Evolutionary conservation across 306 rosid species (phyloP).

Genomic region (Vigna hirtella): DNA sequence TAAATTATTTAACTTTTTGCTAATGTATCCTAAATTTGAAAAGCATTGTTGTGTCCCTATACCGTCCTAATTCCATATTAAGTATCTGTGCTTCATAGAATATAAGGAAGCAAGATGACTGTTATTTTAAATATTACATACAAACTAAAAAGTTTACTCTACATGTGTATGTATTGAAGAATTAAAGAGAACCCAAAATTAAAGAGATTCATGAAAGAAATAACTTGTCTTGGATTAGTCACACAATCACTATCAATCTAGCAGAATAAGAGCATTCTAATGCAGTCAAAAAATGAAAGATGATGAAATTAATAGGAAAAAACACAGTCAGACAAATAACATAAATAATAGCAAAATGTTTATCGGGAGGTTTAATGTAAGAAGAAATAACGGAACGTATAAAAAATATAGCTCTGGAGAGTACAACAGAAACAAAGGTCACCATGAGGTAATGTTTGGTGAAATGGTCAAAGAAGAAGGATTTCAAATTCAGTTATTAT

Average conservation of each 20-base stretch:
- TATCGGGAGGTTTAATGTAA: not conserved
- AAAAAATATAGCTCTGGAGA: not conserved
- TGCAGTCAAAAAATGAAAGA: not conserved
- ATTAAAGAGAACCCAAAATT: not conserved
- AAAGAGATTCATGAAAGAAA: not conserved
- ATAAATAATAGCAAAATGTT: not conserved
- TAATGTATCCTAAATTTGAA: not conserved
- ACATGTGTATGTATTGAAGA: not conserved
- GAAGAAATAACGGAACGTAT: not conserved
- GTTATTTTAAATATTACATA: not conserved
- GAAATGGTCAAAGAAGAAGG: not conserved
- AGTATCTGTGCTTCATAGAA: not conserved
- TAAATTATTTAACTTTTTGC: too few species aligned
- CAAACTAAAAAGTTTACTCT: not conserved
- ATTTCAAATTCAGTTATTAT: not conserved
- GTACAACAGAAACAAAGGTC: not conserved
- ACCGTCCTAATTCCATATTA: too few species aligned
- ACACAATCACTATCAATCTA: not conserved
- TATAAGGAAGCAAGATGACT: not conserved
- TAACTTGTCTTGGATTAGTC: not conserved
- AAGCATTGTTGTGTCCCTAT: not conserved
- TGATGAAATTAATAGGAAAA: not conserved
- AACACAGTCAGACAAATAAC: not conserved
- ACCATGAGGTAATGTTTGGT: not conserved
- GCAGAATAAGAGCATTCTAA: not conserved